phyloP scores from a whole-genome alignment of 805 yeast species.

The Metschnikowia similis region DNA sequence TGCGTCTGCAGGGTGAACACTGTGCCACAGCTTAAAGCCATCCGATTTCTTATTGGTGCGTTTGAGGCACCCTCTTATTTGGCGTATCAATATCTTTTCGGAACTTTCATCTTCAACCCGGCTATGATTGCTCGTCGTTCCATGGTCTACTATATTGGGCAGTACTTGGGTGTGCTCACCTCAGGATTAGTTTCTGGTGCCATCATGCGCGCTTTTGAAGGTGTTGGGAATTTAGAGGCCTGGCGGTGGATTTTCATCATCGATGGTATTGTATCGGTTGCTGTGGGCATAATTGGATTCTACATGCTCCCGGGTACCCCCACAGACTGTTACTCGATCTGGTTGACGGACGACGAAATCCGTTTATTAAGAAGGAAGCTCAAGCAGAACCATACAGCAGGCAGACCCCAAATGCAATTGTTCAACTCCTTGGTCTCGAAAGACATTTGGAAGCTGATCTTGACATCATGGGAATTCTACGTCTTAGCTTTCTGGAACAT shows the following conservation, averaged over 20 bases:
- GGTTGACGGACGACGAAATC: conserved; percentile 17
- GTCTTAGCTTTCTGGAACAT: conserved; percentile 51
- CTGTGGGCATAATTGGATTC: conserved; percentile 16
- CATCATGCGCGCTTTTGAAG: conserved; percentile 11
- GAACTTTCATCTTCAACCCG: conserved; percentile 22
- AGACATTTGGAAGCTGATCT: conserved; percentile 49
- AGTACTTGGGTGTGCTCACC: conserved; percentile 27
- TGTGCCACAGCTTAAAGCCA: conserved; percentile 20
- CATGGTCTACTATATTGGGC: conserved; percentile 25
- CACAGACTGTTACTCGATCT: conserved; percentile 16
- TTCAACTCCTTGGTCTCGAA: conserved; percentile 14
- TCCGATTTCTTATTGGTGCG: conserved; percentile 24
- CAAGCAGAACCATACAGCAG: conserved; percentile 17
- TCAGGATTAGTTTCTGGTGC: conserved; percentile 27
- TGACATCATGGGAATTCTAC: conserved; percentile 59
- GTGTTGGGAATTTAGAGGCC: conserved; percentile 14
- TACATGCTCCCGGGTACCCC: conserved; percentile 21
- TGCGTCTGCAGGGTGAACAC: conserved; percentile 17
- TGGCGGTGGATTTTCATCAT: conserved; percentile 19
- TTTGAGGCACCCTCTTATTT: conserved; percentile 26
- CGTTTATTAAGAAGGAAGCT: conserved; percentile 35
- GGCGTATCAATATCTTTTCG: conserved; percentile 23
- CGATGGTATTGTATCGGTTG: conserved; percentile 15
- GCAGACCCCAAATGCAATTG: conserved; percentile 14
- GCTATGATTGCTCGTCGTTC: conserved; percentile 24